Base-by-base conservation (phyloP, 2,329 filamentous ascomycete genomes). In the Beauveria scarabaeidicola region DNA sequence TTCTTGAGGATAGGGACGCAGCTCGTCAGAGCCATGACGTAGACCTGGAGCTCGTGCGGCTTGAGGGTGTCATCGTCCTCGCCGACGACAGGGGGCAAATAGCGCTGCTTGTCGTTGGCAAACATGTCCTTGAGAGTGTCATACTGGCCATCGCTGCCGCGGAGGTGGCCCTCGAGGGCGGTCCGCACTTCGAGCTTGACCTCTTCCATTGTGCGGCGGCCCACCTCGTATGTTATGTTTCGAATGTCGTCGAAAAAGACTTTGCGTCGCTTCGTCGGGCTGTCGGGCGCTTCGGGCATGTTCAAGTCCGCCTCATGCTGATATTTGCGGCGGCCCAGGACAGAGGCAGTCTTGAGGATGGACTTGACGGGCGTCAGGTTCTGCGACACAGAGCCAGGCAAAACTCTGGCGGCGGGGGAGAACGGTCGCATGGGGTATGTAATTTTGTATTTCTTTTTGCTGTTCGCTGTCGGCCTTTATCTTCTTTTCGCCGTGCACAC, bases 11-110 rank as follows among this genome's bases (percentile, higher is more conserved):
- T 75, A n/a, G 83, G 81, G 8, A 82, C 77, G 65, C 81, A 84
- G 67, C 78, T 81, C 13, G 83, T 82, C 51, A 89, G 75, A n/a
- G 84, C 84, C 64, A 85, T 74, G 60, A 88, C 74, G 68, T 87
- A 87, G 41, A 77, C 76, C 64, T 82, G 79, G 52, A 87, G 75
- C 64, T 85, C 82, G 63, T 83, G 78, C 1, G 78, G 77, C 64
- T 78, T 78, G 51, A 78, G 66, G 19, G 74, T 76, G 36, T 81
- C 77, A 9, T 81, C 77, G 29, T 79, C 77, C 43, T 77, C 76
- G 21, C 73, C 69, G 3, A 73, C 73, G 11, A 76, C 72, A 17
- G 69, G 69, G 19, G 69, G 69, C 53, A 72, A 67, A 48, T 76
- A 73, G 36, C 71, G 69, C 63, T 74, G 75, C 60, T 74, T 75